These are phyloP conservation scores for Claviceps cyperi DNA, from an alignment of 2,329 filamentous ascomycete genomes.

Conservation along the genomic window DNA sequence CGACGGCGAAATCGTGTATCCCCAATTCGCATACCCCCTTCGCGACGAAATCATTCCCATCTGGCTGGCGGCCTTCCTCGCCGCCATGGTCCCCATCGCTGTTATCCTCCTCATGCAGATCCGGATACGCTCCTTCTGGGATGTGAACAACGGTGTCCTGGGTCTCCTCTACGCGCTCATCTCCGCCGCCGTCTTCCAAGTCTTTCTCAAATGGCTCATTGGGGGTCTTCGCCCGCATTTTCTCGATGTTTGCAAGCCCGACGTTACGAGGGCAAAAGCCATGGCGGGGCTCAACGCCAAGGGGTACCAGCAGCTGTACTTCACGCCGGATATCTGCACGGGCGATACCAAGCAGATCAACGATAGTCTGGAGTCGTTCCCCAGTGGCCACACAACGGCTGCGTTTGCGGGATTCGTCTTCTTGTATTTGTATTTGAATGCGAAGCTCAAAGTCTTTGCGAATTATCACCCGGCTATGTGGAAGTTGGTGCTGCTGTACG, in stretches of 20 bases:
- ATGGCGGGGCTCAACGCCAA: conserved; percentile 27
- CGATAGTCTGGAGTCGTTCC: conserved; percentile 56
- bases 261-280: conserved; percentile 10
- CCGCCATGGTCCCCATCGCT: conserved; percentile 47
- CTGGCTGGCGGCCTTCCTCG: conserved; percentile 53
- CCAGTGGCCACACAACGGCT: conserved; percentile 59
- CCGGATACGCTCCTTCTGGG: conserved; percentile 53
- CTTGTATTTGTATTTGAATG: conserved; percentile 60
- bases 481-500: conserved; percentile 52
- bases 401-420: conserved; percentile 60
- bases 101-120: conserved; percentile 53
- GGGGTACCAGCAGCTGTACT: conserved; percentile 49
- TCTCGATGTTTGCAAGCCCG: conserved; percentile 52
- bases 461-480: conserved; percentile 62
- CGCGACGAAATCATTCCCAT: conserved; percentile 59
- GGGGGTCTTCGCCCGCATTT: conserved; percentile 61
- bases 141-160: conserved; percentile 55
- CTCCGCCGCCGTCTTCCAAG: conserved; percentile 59
- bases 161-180: conserved; percentile 58
- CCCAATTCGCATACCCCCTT: conserved; percentile 56
- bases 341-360: conserved; percentile 50
- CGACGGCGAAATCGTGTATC: conserved; percentile 54
- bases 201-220: conserved; percentile 62
- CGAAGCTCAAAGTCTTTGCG: conserved; percentile 60
- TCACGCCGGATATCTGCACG: conserved; percentile 55